phyloP scores from a whole-genome alignment of 495 filamentous ascomycete genomes.

The Hypoxylon perforatum region DNA sequence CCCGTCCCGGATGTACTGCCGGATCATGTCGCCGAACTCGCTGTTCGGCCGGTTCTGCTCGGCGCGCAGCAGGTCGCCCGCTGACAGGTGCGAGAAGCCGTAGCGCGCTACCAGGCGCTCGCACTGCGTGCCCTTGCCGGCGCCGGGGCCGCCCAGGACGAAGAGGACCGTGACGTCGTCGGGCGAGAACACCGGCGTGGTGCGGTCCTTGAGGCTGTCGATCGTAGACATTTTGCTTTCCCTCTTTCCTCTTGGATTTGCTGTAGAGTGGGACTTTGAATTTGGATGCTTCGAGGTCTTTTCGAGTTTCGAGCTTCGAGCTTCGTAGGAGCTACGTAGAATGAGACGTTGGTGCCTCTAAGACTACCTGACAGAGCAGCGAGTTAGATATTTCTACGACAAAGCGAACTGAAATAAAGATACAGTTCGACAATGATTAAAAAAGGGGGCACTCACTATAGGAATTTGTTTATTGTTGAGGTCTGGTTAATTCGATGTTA shows the following conservation, averaged over 20 bases:
- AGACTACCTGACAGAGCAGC: too few relatives aligned
- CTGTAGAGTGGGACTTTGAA: neutral
- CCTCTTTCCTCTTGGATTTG: constrained; percentile 1
- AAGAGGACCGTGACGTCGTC: constrained; percentile 86
- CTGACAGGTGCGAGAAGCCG: constrained; percentile 90
- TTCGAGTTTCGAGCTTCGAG: too few relatives aligned
- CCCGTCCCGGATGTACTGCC: constrained; percentile 88
- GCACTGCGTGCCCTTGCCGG: constrained; percentile 89
- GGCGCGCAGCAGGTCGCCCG: constrained; percentile 91
- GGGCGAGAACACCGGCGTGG: constrained; percentile 80
- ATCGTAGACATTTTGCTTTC: constrained; percentile 47
- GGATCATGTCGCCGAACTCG: constrained; percentile 91
- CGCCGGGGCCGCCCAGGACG: constrained; percentile 82
- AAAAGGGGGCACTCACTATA: neutral
- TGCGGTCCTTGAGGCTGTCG: constrained; percentile 56
- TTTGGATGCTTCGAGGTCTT: too few relatives aligned
- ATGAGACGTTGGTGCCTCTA: too few relatives aligned
- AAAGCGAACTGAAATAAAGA: too few relatives aligned
- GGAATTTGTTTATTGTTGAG: constrained; percentile 26
- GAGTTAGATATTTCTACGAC: too few relatives aligned
- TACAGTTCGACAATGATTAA: neutral
- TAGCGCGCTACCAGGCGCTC: constrained; percentile 88
- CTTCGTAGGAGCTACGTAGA: too few relatives aligned
- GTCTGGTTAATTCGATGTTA: constrained; percentile 20
- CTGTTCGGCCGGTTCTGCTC: constrained; percentile 88